Percentiles rank a stretch among this genome's conserved stretches.
These are phyloP conservation scores for Golubevia sp. DNA, from an alignment of 1,284 basidiomycete species.

Conservation along the genomic window DNA sequence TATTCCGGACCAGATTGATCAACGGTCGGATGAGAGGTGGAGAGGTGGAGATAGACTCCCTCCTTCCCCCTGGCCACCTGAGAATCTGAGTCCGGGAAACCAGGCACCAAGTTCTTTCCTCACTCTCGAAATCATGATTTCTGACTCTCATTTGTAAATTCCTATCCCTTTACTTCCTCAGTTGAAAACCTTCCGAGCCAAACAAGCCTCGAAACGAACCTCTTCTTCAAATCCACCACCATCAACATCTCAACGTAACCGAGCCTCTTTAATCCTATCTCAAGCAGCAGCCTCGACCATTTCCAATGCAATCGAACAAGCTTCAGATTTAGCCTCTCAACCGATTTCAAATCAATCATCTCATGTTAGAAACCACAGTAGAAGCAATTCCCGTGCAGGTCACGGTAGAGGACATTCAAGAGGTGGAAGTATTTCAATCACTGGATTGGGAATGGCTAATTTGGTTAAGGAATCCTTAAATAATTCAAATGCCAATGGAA, in stretches of 20 bases:
- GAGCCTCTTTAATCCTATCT: slow-evolving; percentile 12
- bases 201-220: slow-evolving; percentile 37
- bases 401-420: slow-evolving; percentile 42
- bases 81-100: too few relatives aligned
- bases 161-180: slow-evolving; percentile 6
- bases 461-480: not conserved
- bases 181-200: slow-evolving; percentile 49
- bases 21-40: too few relatives aligned
- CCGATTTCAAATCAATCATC: slow-evolving; percentile 1
- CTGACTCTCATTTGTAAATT: too few relatives aligned
- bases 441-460: not conserved
- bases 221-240: slow-evolving; percentile 7
- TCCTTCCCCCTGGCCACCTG: too few relatives aligned
- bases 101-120: too few relatives aligned
- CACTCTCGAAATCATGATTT: too few relatives aligned
- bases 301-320: slow-evolving; percentile 1
- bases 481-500: not conserved
- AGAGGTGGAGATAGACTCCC: too few relatives aligned
- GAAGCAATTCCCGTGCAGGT: slow-evolving; percentile 23
- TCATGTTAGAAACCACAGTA: slow-evolving; percentile 8
- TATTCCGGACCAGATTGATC: too few relatives aligned
- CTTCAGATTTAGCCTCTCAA: slow-evolving; percentile 9
- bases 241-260: slow-evolving; percentile 15
- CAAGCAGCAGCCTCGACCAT: slow-evolving; percentile 2
- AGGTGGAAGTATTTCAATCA: slow-evolving; percentile 38